Evolutionary conservation across 2,329 filamentous ascomycete genomes (phyloP).

Genomic region (Arthrinium puccinioides): DNA sequence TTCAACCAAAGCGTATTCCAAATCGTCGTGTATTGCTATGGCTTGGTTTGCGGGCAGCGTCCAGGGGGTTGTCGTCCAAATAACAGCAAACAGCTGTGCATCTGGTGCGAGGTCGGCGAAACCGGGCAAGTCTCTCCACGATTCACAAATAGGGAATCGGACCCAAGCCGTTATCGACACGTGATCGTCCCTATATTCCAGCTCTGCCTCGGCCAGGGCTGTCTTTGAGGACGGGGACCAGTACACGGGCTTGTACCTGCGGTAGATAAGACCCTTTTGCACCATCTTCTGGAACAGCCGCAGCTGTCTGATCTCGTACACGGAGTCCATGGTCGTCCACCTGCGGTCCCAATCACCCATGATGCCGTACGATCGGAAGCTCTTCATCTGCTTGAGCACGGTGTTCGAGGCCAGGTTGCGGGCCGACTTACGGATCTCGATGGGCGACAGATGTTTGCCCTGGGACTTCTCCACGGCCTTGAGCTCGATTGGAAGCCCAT

Average conservation of each 20-base stretch:
- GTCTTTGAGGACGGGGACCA: slow-evolving; percentile 77
- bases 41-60: slow-evolving; percentile 89
- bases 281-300: slow-evolving; percentile 71
- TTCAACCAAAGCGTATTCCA: slow-evolving; percentile 66
- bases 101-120: slow-evolving; percentile 14
- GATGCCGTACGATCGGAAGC: slow-evolving; percentile 65
- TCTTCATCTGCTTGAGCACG: slow-evolving; percentile 64
- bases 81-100: slow-evolving; percentile 60
- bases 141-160: slow-evolving; percentile 60
- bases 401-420: slow-evolving; percentile 60
- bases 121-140: slow-evolving; percentile 25
- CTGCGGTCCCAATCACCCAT: slow-evolving; percentile 74
- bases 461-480: slow-evolving; percentile 66
- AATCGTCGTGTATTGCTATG: slow-evolving; percentile 69
- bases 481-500: slow-evolving; percentile 93
- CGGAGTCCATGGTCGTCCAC: slow-evolving; percentile 73
- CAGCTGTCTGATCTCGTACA: slow-evolving; percentile 69
- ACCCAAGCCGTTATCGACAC: slow-evolving; percentile 70
- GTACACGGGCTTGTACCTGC: slow-evolving; percentile 76
- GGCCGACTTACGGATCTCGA: slow-evolving; percentile 58
- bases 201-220: slow-evolving; percentile 74
- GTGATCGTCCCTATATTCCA: slow-evolving; percentile 76
- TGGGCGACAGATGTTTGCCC: slow-evolving; percentile 36
- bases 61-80: slow-evolving; percentile 99
- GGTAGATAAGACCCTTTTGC: slow-evolving; percentile 64